Base-by-base conservation (phyloP, 805 yeast genomes). In the Lipomyces sp. region DNA sequence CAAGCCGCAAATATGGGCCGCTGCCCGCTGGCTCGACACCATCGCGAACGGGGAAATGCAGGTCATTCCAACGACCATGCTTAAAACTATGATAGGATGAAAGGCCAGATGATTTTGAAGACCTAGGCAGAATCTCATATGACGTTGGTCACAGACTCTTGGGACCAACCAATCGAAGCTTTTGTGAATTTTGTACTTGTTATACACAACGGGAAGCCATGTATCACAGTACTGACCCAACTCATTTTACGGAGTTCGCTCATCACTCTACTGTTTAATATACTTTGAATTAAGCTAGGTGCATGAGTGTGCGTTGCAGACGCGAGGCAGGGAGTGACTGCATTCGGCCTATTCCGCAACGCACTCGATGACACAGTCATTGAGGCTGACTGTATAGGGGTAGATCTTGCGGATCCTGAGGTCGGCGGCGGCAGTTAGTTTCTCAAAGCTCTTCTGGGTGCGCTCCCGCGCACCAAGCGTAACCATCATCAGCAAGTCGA, bases 401-500 rank as follows among this genome's bases (percentile, higher is more conserved):
- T 50, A 50, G 6, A 50, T 10, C 53, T 50, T 50, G 53, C 11
- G 6, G 53, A 50, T 50, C 29, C 11, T 50, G 11, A 50, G 11
- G 11, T 32, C 53, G 53, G 53, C 53, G 11, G 7, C 11, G 53
- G 11, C 53, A n/a, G 18, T 4, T 4, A 50, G 53, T 1, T 50
- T 10, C 11, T 50, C 6, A 4, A 4, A 50, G 5, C 18, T 29
- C 53, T 50, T 10, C 11, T 10, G 29, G 1, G 53, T 50, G 53
- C 53, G 53, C 53, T 50, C 53, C 53, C 18, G 53, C 6, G 53
- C n/a, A 4, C 30, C 53, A 4, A 50, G 53, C 6, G 53, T 32
- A 11, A 30, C 18, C 53, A 50, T 50, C 53, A 50, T 50, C 11
- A 50, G 7, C 53, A 50, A 15, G 53, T 50, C 53, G 53, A 50